Conservation (phyloP, 2,329 filamentous ascomycete species). For the Cadophora sp. region DNA sequence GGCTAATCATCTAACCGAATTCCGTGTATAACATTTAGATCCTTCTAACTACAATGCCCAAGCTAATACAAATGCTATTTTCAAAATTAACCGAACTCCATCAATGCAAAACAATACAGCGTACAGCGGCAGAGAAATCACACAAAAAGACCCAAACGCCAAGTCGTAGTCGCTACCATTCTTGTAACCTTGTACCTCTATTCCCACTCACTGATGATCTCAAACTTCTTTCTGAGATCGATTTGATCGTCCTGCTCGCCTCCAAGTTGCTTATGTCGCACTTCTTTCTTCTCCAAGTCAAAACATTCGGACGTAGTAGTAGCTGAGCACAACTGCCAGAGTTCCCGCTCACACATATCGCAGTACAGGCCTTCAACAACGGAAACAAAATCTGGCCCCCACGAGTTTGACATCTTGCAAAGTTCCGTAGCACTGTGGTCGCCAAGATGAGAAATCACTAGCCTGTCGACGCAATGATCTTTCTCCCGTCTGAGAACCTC, state of each 20-base stretch:
- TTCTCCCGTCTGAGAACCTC: not conserved
- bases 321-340: not conserved
- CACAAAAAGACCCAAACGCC: not conserved
- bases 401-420: not conserved
- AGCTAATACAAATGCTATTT: not conserved
- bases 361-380: not conserved
- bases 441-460: not conserved
- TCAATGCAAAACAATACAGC: not conserved
- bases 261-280: not conserved
- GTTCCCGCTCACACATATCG: constrained; percentile 3
- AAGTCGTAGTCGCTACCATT: not conserved
- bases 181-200: not conserved
- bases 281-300: constrained; percentile 3
- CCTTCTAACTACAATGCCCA: too few relatives aligned
- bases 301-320: not conserved
- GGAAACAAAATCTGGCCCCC: constrained; percentile 9
- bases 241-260: not conserved
- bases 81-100: not conserved
- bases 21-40: too few relatives aligned
- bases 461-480: constrained; percentile 2
- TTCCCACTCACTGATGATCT: not conserved
- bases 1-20: too few relatives aligned
- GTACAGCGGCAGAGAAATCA: not conserved
- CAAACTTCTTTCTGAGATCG: constrained; percentile 1
- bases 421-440: not conserved